phyloP scores from a whole-genome alignment of 2,329 filamentous ascomycete genomes.

The Incumbomyces lentus region DNA sequence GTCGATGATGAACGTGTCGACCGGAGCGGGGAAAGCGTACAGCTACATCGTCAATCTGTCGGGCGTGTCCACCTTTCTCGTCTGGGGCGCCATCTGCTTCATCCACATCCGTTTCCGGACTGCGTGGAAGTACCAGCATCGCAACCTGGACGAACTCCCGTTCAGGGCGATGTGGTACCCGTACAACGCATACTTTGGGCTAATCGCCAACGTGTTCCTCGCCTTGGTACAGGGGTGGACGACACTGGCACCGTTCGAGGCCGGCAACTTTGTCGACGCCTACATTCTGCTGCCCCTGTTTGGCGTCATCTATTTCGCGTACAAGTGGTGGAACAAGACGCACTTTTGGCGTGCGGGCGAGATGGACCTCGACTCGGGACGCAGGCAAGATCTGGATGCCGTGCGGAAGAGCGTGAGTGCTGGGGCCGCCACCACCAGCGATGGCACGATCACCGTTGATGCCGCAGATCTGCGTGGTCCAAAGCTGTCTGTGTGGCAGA shows the following conservation, averaged over 20 bases:
- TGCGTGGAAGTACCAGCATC: conserved; percentile 28
- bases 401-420: background rate
- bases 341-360: conserved; percentile 45
- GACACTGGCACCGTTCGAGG: conserved; percentile 40
- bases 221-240: conserved; percentile 46
- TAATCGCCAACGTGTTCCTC: conserved; percentile 39
- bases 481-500: too few relatives aligned
- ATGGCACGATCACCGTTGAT: too few relatives aligned
- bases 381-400: conserved; percentile 11
- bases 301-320: conserved; percentile 56
- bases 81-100: conserved; percentile 28
- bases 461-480: too few relatives aligned
- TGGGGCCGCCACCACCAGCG: background rate
- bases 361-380: conserved; percentile 42
- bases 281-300: conserved; percentile 47
- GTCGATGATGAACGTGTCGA: conserved; percentile 15
- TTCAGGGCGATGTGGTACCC: conserved; percentile 42
- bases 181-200: conserved; percentile 41
- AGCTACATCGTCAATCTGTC: conserved; percentile 16
- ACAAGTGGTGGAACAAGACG: conserved; percentile 59
- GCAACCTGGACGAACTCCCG: conserved; percentile 33
- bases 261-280: conserved; percentile 43
- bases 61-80: conserved; percentile 13
- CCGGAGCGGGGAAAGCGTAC: conserved; percentile 14
- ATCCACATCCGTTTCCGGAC: conserved; percentile 34